These are phyloP conservation scores for Chlorella sp. DNA, from an alignment of 139 green algal species.

Conservation along the genomic window DNA sequence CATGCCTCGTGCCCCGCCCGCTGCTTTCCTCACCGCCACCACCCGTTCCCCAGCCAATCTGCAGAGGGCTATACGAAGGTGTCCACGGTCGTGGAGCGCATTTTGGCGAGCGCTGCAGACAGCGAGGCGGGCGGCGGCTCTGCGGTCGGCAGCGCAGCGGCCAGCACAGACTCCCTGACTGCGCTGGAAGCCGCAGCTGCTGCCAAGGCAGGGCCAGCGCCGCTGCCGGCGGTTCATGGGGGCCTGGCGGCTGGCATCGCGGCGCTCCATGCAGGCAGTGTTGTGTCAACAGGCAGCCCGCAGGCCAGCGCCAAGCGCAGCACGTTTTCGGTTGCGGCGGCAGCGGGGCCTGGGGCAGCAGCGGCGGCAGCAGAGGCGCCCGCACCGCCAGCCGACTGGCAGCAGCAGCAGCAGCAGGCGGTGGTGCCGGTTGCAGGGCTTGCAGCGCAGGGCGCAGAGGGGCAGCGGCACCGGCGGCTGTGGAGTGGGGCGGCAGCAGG, in stretches of 20 bases:
- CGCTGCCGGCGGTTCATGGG: background rate
- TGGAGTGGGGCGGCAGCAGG: slow-evolving; percentile 26
- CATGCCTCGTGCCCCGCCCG: too few species aligned
- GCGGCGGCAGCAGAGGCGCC: background rate
- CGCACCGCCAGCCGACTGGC: background rate
- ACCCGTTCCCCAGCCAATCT: background rate
- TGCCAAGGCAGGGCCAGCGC: background rate
- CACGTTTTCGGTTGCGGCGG: background rate
- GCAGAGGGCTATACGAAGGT: slow-evolving; percentile 57
- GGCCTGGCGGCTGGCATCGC: background rate
- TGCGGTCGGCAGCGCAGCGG: background rate
- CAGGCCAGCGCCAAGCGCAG: background rate
- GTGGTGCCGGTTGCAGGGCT: background rate
- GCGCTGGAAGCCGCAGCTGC: background rate
- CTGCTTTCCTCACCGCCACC: too few species aligned
- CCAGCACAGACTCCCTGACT: background rate
- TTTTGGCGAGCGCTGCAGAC: slow-evolving; percentile 23
- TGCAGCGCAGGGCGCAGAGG: background rate
- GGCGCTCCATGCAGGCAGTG: background rate
- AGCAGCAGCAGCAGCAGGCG: too few species aligned
- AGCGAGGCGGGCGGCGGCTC: background rate
- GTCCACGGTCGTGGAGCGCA: slow-evolving; percentile 63
- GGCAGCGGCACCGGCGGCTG: background rate
- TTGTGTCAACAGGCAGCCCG: background rate
- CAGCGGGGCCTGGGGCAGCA: background rate